A percentile compares a stretch with the other conserved stretches of the same genome.
phyloP scores from a whole-genome alignment of 2,329 filamentous ascomycete species.

The Colletotrichum cordylinicola region DNA sequence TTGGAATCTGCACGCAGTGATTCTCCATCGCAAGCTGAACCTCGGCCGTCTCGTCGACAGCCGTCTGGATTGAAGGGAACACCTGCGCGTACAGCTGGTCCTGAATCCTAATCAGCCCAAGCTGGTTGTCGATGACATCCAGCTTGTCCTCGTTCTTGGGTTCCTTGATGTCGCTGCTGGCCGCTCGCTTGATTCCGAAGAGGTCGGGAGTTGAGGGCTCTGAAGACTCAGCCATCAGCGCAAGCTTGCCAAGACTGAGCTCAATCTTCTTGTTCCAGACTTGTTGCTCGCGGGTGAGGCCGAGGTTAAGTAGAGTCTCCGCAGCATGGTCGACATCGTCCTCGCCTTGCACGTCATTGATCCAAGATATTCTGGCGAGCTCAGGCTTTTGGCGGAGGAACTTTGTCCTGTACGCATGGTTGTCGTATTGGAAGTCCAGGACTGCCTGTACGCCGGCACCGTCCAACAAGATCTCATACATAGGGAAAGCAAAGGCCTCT shows the following conservation, averaged over 20 bases:
- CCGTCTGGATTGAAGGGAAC: slow-evolving; percentile 68
- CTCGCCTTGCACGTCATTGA: slow-evolving; percentile 85
- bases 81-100: slow-evolving; percentile 78
- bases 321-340: slow-evolving; percentile 78
- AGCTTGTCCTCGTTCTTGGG: slow-evolving; percentile 48
- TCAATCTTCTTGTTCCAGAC: slow-evolving; percentile 95
- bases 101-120: slow-evolving; percentile 79
- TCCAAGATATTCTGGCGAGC: slow-evolving; percentile 86
- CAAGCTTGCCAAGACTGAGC: slow-evolving; percentile 86
- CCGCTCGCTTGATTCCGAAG: slow-evolving; percentile 33
- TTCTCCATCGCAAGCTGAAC: slow-evolving; percentile 76
- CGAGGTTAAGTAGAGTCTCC: slow-evolving; percentile 72
- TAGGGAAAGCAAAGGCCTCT: slow-evolving; percentile 73
- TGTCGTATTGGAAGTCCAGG: slow-evolving; percentile 74
- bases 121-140: slow-evolving; percentile 64
- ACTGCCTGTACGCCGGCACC: slow-evolving; percentile 70
- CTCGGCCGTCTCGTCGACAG: slow-evolving; percentile 82
- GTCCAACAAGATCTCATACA: slow-evolving; percentile 79
- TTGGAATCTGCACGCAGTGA: slow-evolving; percentile 61
- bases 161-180: slow-evolving; percentile 45
- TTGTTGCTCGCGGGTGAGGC: slow-evolving; percentile 74
- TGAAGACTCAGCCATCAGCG: slow-evolving; percentile 68
- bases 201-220: slow-evolving; percentile 25
- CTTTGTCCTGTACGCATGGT: slow-evolving; percentile 72
- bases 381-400: slow-evolving; percentile 77